Conservation (phyloP, 345 rosid species). For the Hirschfeldia incana region DNA sequence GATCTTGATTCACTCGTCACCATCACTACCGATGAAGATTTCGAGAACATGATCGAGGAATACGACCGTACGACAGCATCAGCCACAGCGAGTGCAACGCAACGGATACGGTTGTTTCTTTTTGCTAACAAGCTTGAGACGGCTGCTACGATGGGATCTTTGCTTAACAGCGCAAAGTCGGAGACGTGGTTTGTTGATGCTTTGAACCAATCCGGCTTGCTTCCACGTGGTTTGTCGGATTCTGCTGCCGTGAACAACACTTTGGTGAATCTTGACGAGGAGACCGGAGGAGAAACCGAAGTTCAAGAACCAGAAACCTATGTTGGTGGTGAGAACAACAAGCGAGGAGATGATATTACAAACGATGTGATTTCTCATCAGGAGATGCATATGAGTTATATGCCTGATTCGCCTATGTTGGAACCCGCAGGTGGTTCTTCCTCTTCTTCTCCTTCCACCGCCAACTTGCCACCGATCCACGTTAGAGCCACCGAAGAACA, state of each 20-base stretch:
- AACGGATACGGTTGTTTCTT: slow-evolving; percentile 64
- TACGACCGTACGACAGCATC: slow-evolving; percentile 56
- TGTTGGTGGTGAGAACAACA: slow-evolving; percentile 39
- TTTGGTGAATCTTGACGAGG: slow-evolving; percentile 57
- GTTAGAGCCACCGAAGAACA: slow-evolving; percentile 65
- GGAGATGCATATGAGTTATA: slow-evolving; percentile 50
- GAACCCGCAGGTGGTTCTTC: slow-evolving; percentile 51
- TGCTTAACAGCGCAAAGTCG: slow-evolving; percentile 65
- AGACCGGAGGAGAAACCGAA: slow-evolving; percentile 31
- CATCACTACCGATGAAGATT: slow-evolving; percentile 76
- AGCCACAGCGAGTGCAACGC: slow-evolving; percentile 41
- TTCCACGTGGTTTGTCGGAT: slow-evolving; percentile 69
- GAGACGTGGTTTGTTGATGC: slow-evolving; percentile 90
- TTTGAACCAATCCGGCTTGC: slow-evolving; percentile 60
- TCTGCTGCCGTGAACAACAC: slow-evolving; percentile 51
- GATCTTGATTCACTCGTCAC: slow-evolving; percentile 87
- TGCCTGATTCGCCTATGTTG: slow-evolving; percentile 62
- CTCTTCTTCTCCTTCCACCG: slow-evolving; percentile 67
- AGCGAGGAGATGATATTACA: slow-evolving; percentile 11
- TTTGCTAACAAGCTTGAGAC: slow-evolving; percentile 74
- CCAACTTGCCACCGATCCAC: slow-evolving; percentile 67
- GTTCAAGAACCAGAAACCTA: slow-evolving; percentile 20
- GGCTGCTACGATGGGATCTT: slow-evolving; percentile 67
- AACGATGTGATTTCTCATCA: slow-evolving; percentile 32
- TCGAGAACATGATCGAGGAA: slow-evolving; percentile 82